A percentile compares a stretch with the other conserved stretches of the same genome.
These are phyloP conservation scores for Neocatenulostroma microsporum DNA, from an alignment of 2,329 filamentous ascomycete species.

Conservation along the genomic window DNA sequence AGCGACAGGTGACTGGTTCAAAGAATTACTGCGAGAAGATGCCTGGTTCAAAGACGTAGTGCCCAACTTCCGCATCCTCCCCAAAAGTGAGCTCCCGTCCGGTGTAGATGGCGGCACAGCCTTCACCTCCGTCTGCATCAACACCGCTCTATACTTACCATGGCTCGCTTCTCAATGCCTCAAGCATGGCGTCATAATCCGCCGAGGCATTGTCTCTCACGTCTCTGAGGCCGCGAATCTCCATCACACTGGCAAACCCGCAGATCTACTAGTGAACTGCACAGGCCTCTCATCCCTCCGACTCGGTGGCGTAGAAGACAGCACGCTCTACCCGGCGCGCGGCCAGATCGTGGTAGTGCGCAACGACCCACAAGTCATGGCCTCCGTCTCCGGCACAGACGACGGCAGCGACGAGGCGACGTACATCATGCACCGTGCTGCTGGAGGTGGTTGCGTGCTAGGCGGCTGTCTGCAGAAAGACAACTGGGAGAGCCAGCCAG, in stretches of 20 bases:
- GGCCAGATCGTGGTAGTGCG: constrained; percentile 79
- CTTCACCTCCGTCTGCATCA: constrained; percentile 86
- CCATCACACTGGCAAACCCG: constrained; percentile 51
- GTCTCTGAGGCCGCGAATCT: constrained; percentile 59
- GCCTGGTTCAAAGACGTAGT: constrained; percentile 69
- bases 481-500: constrained; percentile 70
- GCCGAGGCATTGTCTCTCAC: constrained; percentile 48
- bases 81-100: constrained; percentile 42
- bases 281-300: constrained; percentile 68
- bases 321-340: constrained; percentile 63
- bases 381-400: constrained; percentile 61
- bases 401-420: constrained; percentile 63
- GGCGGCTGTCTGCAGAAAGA: constrained; percentile 78
- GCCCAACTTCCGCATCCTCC: constrained; percentile 46
- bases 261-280: constrained; percentile 72
- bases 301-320: constrained; percentile 75
- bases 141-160: constrained; percentile 77
- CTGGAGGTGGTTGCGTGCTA: constrained; percentile 71
- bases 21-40: constrained; percentile 54
- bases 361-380: constrained; percentile 67
- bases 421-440: constrained; percentile 77
- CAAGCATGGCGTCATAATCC: constrained; percentile 57
- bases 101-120: constrained; percentile 64
- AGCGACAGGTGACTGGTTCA: constrained; percentile 52
- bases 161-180: constrained; percentile 78